A percentile compares a stretch with the other conserved stretches of the same genome.
phyloP scores from a whole-genome alignment of 306 rosid genomes.

The Ochetophila trinervis region DNA sequence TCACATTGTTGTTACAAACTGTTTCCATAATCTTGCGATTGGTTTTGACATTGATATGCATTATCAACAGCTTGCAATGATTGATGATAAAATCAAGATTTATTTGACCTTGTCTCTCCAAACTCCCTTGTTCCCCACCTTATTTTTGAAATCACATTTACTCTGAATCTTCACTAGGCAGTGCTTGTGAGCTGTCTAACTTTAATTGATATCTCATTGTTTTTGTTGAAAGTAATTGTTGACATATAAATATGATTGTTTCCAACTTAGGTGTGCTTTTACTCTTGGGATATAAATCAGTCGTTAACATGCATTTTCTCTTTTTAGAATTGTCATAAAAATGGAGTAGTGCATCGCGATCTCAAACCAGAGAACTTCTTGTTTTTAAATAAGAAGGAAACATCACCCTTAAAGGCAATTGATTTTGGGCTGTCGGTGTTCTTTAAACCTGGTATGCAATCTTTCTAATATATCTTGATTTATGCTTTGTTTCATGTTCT shows the following conservation, averaged over 20 bases:
- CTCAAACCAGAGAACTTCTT: constrained; percentile 61
- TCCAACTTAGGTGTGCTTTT: not conserved
- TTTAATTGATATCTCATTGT: not conserved
- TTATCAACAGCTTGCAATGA: too few relatives aligned
- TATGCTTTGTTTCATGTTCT: constrained; percentile 1
- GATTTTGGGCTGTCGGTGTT: constrained; percentile 59
- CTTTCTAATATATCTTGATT: not conserved
- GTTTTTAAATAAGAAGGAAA: constrained; percentile 57
- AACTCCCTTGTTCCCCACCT: too few relatives aligned
- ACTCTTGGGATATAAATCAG: not conserved
- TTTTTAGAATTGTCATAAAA: constrained; percentile 49
- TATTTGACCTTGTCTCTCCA: too few relatives aligned
- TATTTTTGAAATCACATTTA: too few relatives aligned
- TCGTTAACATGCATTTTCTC: constrained; percentile 16
- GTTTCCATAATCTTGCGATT: not conserved
- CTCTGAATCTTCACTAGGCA: not conserved
- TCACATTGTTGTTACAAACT: not conserved
- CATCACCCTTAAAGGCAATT: constrained; percentile 52
- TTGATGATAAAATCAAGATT: too few relatives aligned
- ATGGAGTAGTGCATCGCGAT: constrained; percentile 67
- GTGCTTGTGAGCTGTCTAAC: not conserved
- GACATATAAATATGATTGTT: not conserved
- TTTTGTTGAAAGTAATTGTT: not conserved
- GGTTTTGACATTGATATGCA: constrained; percentile 2
- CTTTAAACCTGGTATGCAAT: constrained; percentile 45